Base-by-base conservation (phyloP, 345 rosid species). In the Eucalyptus curtisii region DNA sequence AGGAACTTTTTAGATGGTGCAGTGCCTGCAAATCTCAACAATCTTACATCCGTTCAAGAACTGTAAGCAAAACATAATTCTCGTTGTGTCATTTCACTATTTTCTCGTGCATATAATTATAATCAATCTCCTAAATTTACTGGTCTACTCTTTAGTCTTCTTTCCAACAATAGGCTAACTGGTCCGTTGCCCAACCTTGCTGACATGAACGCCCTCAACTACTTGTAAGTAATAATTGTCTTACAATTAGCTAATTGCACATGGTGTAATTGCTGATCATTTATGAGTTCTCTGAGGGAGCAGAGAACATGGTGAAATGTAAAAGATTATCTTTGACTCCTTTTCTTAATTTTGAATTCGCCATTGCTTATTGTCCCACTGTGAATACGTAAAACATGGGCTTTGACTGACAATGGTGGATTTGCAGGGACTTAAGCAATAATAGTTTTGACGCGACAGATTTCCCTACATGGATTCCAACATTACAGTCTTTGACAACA, bases 371-470 rank as follows among this genome's bases (percentile, higher is more conserved):
- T 37, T 19, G 81, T 37, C 45, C 81, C 81, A 71, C 8, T 37
- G 11, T 5, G 14, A 19, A 27, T 71, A 10, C 0, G 81, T 37
- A 71, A 71, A 37, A 16, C 57, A 5, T 33, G 87, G 11, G 14
- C 64, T 86, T 25, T 5, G 42, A 53, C 20, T 87, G 68, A 90
- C 86, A 10, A 45, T 31, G 87, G 86, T 87, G 42, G 89, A 49
- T 89, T 31, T 89, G 88, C 94, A 98, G 99, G 93, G 99, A 95
- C 89, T 80, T 97, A 89, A 96, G 99, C 91, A 97, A 95, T 91
- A 98, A 97, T 64, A 92, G 91, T 76, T 96, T 98, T 47, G 90
- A 88, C 7, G 8, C 88, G 66, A 59, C 97, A 52, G 90, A 76
- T 5, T 64, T 97, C 91, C 98, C 97, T 82, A n/a, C 91, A 13